Conservation (phyloP, 2,329 filamentous ascomycete species). For the Diaporthe humulicola region DNA sequence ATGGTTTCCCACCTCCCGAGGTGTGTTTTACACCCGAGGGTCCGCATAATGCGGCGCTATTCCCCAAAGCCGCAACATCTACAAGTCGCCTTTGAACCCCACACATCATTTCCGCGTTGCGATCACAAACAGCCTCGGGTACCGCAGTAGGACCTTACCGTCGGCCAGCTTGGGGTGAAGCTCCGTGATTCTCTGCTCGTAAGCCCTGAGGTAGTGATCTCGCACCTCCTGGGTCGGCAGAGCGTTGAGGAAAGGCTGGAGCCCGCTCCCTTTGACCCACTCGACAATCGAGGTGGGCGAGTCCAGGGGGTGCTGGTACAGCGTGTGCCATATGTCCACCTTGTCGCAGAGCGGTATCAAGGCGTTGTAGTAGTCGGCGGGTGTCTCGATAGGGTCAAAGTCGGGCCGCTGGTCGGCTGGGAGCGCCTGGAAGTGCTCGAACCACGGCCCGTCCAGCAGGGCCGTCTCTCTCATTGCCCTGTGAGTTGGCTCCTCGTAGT, state of each 20-base stretch:
- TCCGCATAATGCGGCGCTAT: no score
- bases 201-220: conserved; percentile 59
- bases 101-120: conserved; percentile 46
- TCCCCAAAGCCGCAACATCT: background rate
- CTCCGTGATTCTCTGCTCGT: conserved; percentile 57
- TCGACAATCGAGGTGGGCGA: conserved; percentile 66
- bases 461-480: conserved; percentile 60
- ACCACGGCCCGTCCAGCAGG: conserved; percentile 47
- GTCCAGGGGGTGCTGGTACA: conserved; percentile 65
- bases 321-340: conserved; percentile 67
- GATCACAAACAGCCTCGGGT: conserved; percentile 69
- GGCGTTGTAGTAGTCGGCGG: conserved; percentile 61
- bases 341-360: conserved; percentile 56
- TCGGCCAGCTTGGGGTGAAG: conserved; percentile 60
- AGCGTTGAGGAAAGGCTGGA: conserved; percentile 66
- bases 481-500: conserved; percentile 63
- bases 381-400: conserved; percentile 63
- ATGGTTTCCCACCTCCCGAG: no score
- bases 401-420: conserved; percentile 50
- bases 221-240: conserved; percentile 55
- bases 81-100: background rate
- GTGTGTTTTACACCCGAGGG: background rate
- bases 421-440: conserved; percentile 36
- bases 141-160: conserved; percentile 67
- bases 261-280: conserved; percentile 70